Conservation (phyloP, 2,329 filamentous ascomycete species). For the Blastomyces percursus region DNA sequence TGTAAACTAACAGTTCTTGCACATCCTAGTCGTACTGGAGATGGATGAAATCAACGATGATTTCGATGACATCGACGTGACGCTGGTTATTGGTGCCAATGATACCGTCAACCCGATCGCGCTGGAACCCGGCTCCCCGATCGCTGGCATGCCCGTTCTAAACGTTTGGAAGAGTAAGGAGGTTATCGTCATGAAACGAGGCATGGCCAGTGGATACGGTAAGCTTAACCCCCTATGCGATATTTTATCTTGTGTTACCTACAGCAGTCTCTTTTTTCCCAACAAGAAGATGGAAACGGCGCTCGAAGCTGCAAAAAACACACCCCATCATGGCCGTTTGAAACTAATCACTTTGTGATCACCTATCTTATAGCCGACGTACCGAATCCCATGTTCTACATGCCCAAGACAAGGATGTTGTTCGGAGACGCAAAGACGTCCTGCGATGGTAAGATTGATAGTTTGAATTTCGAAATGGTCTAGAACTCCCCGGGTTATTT, state of each 20-base stretch:
- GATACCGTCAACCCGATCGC: slow-evolving; percentile 89
- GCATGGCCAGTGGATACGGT: slow-evolving; percentile 81
- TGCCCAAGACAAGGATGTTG: slow-evolving; percentile 80
- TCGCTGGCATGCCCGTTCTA: slow-evolving; percentile 85
- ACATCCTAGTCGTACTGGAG: slow-evolving; percentile 57
- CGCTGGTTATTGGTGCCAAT: slow-evolving; percentile 81
- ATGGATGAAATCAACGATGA: slow-evolving; percentile 97
- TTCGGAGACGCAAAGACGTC: slow-evolving; percentile 81
- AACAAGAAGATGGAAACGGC: neutral
- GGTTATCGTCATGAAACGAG: slow-evolving; percentile 85
- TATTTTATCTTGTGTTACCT: neutral
- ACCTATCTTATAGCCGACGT: slow-evolving; percentile 55
- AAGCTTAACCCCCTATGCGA: slow-evolving; percentile 21
- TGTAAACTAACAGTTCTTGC: slow-evolving; percentile 12
- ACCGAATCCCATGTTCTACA: slow-evolving; percentile 87
- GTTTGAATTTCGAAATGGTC: neutral
- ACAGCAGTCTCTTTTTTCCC: neutral
- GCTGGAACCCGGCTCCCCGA: slow-evolving; percentile 68
- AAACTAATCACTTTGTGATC: neutral
- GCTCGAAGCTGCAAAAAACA: neutral
- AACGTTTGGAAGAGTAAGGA: slow-evolving; percentile 93
- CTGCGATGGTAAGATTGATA: slow-evolving; percentile 55
- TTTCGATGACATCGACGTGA: slow-evolving; percentile 73
- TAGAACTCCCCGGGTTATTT: neutral
- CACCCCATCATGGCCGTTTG: neutral